phyloP scores from a whole-genome alignment of 257 asterid genomes.

The Gardenia jasminoides region DNA sequence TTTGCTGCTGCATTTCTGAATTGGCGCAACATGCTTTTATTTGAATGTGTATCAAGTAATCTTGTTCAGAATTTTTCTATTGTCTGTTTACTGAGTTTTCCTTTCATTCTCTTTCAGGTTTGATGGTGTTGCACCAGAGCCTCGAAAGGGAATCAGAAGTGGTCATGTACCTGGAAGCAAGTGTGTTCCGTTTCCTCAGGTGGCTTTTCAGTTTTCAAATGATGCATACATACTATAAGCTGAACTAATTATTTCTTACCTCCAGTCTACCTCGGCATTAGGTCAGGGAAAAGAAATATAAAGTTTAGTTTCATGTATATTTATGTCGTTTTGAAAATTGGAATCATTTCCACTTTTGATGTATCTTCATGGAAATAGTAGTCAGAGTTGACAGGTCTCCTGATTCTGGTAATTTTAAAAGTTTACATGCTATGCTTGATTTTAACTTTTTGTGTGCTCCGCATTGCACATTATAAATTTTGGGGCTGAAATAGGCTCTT shows the following conservation, averaged over 20 bases:
- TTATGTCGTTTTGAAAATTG: not conserved
- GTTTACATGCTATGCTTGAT: not conserved
- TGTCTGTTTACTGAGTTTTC: not conserved
- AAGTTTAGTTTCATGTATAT: not conserved
- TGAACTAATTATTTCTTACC: not conserved
- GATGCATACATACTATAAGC: not conserved
- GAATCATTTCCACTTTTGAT: not conserved
- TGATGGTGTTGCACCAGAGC: conserved; percentile 96
- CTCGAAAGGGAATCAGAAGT: conserved; percentile 89
- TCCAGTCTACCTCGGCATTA: not conserved
- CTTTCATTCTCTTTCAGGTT: conserved; percentile 45
- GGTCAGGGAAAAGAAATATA: not conserved
- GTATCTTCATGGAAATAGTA: not conserved
- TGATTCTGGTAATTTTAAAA: not conserved
- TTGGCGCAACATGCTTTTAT: not conserved
- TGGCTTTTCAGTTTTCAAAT: conserved; percentile 11
- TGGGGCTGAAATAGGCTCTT: not conserved
- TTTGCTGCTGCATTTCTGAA: not conserved
- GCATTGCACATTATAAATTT: not conserved
- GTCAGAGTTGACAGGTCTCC: not conserved
- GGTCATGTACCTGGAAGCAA: conserved; percentile 96
- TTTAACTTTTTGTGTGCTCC: not conserved
- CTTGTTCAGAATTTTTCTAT: not conserved
- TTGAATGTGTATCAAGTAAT: not conserved
- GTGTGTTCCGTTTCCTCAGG: conserved; percentile 89